A percentile compares a stretch with the other conserved stretches of the same genome.
Conservation (phyloP, 2,329 filamentous ascomycete genomes). For the Alternaria sp. region DNA sequence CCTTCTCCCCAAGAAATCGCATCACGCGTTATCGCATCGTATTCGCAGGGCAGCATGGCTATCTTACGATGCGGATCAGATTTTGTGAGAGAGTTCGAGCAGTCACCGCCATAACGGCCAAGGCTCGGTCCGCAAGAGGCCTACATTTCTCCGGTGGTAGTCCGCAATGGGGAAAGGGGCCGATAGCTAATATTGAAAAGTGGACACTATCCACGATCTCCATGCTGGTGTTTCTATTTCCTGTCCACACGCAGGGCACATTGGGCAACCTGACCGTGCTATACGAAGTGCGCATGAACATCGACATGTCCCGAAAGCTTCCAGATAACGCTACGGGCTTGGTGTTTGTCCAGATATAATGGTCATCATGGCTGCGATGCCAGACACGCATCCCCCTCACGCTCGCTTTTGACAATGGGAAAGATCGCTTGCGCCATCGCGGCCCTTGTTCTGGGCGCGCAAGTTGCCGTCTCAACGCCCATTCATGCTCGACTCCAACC, state of each 20-base stretch:
- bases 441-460: conserved; percentile 7
- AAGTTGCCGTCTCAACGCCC: neutral
- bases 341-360: conserved; percentile 4
- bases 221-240: conserved; percentile 4
- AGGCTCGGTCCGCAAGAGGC: neutral
- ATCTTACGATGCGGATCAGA: neutral
- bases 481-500: neutral
- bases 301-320: neutral
- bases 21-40: neutral
- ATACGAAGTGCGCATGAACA: conserved; percentile 7
- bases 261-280: neutral
- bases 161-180: neutral
- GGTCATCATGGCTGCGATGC: neutral
- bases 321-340: conserved; percentile 1
- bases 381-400: neutral
- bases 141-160: neutral
- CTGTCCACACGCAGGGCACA: neutral
- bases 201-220: conserved; percentile 1
- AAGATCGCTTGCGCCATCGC: conserved; percentile 1
- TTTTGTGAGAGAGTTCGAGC: too few species aligned
- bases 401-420: neutral
- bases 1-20: neutral
- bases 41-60: neutral
- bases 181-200: conserved; percentile 4
- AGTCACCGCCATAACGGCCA: neutral